Evolutionary conservation across 2,329 filamentous ascomycete species (phyloP).

Genomic region (Daldinia eschscholtzii): DNA sequence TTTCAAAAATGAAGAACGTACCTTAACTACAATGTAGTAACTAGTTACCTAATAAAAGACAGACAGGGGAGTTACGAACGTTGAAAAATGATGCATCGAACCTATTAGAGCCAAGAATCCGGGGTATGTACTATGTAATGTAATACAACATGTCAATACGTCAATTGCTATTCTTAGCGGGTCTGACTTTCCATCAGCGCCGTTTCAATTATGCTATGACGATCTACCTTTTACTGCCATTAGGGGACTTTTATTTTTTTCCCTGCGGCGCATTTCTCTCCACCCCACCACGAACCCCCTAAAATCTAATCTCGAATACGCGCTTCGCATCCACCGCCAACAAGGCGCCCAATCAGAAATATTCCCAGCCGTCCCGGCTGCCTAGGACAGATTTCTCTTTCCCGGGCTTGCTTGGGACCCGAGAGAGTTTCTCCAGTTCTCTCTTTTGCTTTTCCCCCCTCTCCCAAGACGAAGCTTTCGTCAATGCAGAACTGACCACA

Average conservation of each 20-base stretch:
- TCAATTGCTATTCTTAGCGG: conserved; percentile 24
- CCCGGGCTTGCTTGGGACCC: conserved; percentile 9
- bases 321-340: conserved; percentile 7
- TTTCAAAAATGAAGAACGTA: neutral
- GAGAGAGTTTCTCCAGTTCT: conserved; percentile 17
- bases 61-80: conserved; percentile 25
- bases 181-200: neutral
- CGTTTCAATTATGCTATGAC: conserved; percentile 32
- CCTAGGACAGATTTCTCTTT: conserved; percentile 7
- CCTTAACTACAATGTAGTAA: too few relatives aligned
- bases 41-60: neutral
- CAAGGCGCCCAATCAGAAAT: conserved; percentile 18
- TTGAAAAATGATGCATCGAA: conserved; percentile 8
- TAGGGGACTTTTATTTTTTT: conserved; percentile 7
- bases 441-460: conserved; percentile 3
- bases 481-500: conserved; percentile 34
- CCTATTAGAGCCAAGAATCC: conserved; percentile 30
- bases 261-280: neutral
- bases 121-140: conserved; percentile 23
- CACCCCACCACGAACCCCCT: conserved; percentile 23
- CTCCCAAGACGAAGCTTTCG: conserved; percentile 18
- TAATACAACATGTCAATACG: conserved; percentile 34
- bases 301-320: conserved; percentile 5
- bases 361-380: conserved; percentile 10
- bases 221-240: conserved; percentile 22